Evolutionary conservation across 2,329 filamentous ascomycete genomes (phyloP).

Genomic region (Lachnellula cervina): DNA sequence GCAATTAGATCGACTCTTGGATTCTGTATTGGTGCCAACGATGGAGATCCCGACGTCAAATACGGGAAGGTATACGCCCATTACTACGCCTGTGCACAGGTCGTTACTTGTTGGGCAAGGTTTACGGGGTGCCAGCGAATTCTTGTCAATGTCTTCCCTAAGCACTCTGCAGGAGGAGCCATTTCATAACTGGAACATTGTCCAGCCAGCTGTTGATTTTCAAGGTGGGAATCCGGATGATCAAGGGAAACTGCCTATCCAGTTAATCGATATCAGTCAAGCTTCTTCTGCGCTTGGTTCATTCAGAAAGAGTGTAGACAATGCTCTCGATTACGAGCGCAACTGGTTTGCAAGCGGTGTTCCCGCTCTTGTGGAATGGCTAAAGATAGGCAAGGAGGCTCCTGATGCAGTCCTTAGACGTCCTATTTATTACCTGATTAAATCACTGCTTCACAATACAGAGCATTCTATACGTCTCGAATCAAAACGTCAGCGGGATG

Average conservation of each 20-base stretch:
- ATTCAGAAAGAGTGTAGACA: slow-evolving; percentile 64
- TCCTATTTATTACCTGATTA: slow-evolving; percentile 60
- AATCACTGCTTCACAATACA: slow-evolving; percentile 58
- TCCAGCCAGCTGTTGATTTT: slow-evolving; percentile 55
- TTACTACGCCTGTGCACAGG: slow-evolving; percentile 81
- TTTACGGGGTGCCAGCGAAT: slow-evolving; percentile 52
- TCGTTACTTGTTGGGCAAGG: slow-evolving; percentile 71
- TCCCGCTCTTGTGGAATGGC: slow-evolving; percentile 60
- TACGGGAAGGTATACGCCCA: slow-evolving; percentile 58
- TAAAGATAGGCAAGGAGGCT: slow-evolving; percentile 43
- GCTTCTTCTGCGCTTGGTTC: slow-evolving; percentile 59
- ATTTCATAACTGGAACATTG: slow-evolving; percentile 35
- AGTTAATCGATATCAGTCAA: slow-evolving; percentile 57
- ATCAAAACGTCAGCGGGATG: slow-evolving; percentile 34
- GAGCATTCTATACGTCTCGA: slow-evolving; percentile 46
- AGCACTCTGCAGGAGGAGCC: slow-evolving; percentile 43
- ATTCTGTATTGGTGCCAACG: slow-evolving; percentile 69
- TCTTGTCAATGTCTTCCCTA: no score
- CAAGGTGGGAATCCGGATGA: slow-evolving; percentile 34
- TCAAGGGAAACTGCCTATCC: slow-evolving; percentile 39
- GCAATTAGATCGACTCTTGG: slow-evolving; percentile 44
- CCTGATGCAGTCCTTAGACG: slow-evolving; percentile 52
- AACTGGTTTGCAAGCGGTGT: slow-evolving; percentile 71
- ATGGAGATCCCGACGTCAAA: slow-evolving; percentile 64
- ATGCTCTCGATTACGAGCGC: slow-evolving; percentile 67